These are phyloP conservation scores for Platanthera zijinensis DNA, from an alignment of 106 monocot species.

Conservation along the genomic window DNA sequence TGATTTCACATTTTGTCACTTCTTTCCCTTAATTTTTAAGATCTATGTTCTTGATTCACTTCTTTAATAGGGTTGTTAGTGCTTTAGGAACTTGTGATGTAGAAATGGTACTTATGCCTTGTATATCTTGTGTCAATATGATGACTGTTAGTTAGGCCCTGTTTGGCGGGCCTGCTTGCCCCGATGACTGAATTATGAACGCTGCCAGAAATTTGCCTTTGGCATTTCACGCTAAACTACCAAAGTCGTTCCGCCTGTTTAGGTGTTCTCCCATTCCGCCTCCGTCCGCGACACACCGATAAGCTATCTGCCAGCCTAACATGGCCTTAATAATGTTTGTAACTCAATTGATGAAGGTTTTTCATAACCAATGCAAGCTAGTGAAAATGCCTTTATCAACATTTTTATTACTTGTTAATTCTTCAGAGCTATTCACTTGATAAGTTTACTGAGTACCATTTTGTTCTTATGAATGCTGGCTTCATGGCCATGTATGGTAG, in stretches of 20 bases:
- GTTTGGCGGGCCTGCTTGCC: too few species aligned
- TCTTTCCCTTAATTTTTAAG: neutral
- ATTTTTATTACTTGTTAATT: neutral
- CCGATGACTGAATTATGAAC: too few species aligned
- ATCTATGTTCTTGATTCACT: neutral
- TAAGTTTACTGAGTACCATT: neutral
- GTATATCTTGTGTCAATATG: conserved; percentile 1
- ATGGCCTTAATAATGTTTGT: neutral
- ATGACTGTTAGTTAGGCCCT: neutral
- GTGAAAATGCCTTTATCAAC: neutral
- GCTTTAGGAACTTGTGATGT: neutral
- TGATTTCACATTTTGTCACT: neutral
- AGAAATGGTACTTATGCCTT: neutral
- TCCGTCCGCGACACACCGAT: too few species aligned
- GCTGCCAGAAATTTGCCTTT: too few species aligned
- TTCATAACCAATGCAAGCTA: neutral
- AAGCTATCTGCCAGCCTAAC: too few species aligned
- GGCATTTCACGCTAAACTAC: too few species aligned
- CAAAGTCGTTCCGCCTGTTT: too few species aligned
- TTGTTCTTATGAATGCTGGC: neutral
- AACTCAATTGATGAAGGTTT: neutral
- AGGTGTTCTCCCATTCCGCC: too few species aligned
- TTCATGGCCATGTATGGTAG: neutral
- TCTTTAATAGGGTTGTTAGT: neutral
- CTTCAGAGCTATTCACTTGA: neutral